These are phyloP conservation scores for Hyaloscypha hepaticicola DNA, from an alignment of 495 filamentous ascomycete genomes.

Conservation along the genomic window DNA sequence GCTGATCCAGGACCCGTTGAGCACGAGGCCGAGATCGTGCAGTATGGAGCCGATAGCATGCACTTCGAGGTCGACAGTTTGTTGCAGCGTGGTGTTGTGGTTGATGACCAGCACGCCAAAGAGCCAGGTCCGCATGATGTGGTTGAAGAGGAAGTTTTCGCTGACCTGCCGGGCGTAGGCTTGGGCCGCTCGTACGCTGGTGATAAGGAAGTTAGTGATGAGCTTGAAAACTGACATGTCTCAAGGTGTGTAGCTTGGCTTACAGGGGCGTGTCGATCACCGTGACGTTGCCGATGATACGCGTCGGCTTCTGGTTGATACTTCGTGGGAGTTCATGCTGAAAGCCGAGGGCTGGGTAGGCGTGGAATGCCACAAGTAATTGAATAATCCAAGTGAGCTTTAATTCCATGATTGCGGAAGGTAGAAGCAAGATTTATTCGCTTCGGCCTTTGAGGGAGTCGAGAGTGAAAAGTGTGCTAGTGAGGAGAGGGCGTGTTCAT, in stretches of 20 bases:
- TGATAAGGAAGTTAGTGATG: conserved; percentile 24
- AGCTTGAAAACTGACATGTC: conserved; percentile 10
- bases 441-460: conserved; percentile 18
- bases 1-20: conserved; percentile 32
- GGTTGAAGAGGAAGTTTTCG: conserved; percentile 33
- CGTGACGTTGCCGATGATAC: conserved; percentile 32
- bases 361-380: conserved; percentile 22
- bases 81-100: conserved; percentile 33
- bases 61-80: conserved; percentile 36
- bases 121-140: conserved; percentile 35
- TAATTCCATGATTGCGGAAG: conserved; percentile 21
- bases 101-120: conserved; percentile 32
- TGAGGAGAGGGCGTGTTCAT: conserved; percentile 7
- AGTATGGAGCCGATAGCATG: conserved; percentile 37
- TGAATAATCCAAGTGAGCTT: conserved; percentile 26
- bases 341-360: conserved; percentile 26
- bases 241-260: conserved; percentile 20
- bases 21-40: conserved; percentile 36
- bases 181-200: conserved; percentile 38
- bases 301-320: conserved; percentile 27
- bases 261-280: conserved; percentile 42
- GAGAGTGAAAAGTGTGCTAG: conserved; percentile 19
- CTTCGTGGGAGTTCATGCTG: conserved; percentile 24
- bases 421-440: conserved; percentile 18
- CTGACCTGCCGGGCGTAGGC: conserved; percentile 40